Evolutionary conservation across 2,329 filamentous ascomycete species (phyloP), one percentile per base, ranked within the genome.

Genomic region (Hymenoscyphus albidus): DNA sequence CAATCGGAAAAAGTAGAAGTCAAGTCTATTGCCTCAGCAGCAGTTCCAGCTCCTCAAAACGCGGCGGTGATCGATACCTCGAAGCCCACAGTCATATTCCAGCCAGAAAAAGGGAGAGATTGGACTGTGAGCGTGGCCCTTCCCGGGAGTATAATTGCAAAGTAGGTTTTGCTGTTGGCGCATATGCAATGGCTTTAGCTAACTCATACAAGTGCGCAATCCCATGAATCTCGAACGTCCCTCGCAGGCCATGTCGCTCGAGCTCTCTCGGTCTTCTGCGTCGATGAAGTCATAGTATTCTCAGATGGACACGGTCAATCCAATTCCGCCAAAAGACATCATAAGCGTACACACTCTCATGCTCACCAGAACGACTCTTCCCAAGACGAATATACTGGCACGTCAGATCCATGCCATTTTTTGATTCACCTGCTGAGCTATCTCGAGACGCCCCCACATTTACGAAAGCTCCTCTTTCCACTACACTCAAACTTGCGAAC

Each of bases 221-320:
- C 70, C 38, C 72, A 73, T 68, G 91, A 96, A 66, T 88, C 91
- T 74, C 89, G 92, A 74, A 92, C 89, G 42, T 82, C 84, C 58
- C 81, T 90, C 58, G 89, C 88, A 1, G 90, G 89, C 7, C 88
- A 89, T 68, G 88, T 96, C 62, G 92, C 92, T 5, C 90, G 92
- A 62, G 91, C 91, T 40, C 83, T 92, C 61, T 89, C 91, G 67
- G 88, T 96, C 68, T 96, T 95, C 78, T 89, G 86, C 72, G 84
- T 96, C 70, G 92, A 96, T 74, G 92, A 96, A 78, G 83, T 96
- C 38, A 82, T 96, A 60, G 80, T 96, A 62, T 96, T 90, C 76
- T 87, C 94, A 73, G 92, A 96, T 77, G 83, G 82, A n/a, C 78
- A 82, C 62, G 55, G 68, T 42, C 68, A 76, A 64, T 14, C 67